A percentile compares a stretch with the other conserved stretches of the same genome.
Conservation (phyloP, 345 rosid species). For the Citrus cavaleriei region DNA sequence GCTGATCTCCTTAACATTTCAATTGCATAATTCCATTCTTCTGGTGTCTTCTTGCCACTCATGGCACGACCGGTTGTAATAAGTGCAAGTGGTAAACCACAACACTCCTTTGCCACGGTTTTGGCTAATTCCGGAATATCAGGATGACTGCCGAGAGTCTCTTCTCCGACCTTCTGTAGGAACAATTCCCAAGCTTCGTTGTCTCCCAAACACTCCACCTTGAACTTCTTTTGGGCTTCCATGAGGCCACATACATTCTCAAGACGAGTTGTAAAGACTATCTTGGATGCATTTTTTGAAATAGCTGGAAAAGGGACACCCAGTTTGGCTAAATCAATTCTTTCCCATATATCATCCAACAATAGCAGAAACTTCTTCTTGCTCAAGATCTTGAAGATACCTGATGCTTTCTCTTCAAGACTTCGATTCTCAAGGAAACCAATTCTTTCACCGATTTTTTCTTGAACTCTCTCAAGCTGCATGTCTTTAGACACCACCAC, state of each 20-base stretch:
- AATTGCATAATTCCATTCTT: constrained; percentile 9
- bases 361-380: constrained; percentile 17
- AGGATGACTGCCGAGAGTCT: not conserved
- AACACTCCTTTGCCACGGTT: constrained; percentile 9
- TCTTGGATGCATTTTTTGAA: constrained; percentile 1
- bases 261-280: constrained; percentile 25
- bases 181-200: constrained; percentile 16
- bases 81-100: constrained; percentile 20
- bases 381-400: not conserved
- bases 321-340: not conserved
- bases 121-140: constrained; percentile 4
- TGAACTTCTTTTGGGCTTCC: constrained; percentile 19
- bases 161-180: constrained; percentile 16
- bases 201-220: constrained; percentile 11
- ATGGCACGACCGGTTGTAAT: constrained; percentile 20
- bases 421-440: not conserved
- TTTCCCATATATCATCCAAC: constrained; percentile 1
- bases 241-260: constrained; percentile 22
- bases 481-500: not conserved
- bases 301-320: constrained; percentile 22
- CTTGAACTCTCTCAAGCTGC: not conserved
- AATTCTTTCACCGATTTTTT: not conserved
- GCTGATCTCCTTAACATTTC: not conserved
- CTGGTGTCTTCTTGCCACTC: not conserved
- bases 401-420: not conserved